Evolutionary conservation across 106 monocot genomes (phyloP), one percentile per base, ranked within the genome.

Genomic region (Dendrobium officinale): DNA sequence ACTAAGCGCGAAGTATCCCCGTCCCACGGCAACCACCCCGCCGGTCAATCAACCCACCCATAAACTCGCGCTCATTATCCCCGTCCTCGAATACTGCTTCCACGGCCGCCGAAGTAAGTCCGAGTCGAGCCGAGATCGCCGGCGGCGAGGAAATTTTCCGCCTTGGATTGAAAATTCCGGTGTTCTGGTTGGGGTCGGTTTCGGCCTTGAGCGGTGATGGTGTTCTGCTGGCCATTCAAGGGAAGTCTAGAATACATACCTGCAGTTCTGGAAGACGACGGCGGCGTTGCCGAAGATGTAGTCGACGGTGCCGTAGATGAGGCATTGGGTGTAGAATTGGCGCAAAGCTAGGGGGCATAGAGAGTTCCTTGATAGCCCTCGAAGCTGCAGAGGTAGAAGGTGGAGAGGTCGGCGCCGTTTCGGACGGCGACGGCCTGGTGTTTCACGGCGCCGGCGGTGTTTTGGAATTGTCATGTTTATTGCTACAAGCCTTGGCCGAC

Each of bases 231-330:
- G 48, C 89, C 87, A 0, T 1, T 16, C 81, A 96, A 76, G 0
- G 96, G 96, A 0, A 88, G 89, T 24, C 95, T 72, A 10, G 93
- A 80, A 79, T 86, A 93, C 58, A 96, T 81, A 73, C n/a, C 88
- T 93, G 85, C 95, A 96, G 82, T 81, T 67, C 72, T 96, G 96
- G 83, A 96, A 90, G 9, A 93, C 93, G 20, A 86, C 93, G 1
- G 96, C 96, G 6, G 96, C 90, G 79, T 93, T 92, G 48, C 96
- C 96, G 79, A 96, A 96, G 75, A 96, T 87, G 90, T 78, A 93
- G 80, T 96, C 96, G 1, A 96, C 91, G 1, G 96, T 96, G 73
- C 93, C 96, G 81, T 90, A 90, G 72, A 93, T 81, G 85, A 90
- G 89, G 81, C 95, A 95, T 0, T 86, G 86, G 11, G 85, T 55